These are phyloP conservation scores for Coemansia asiatica DNA, from an alignment of 192 early-diverging fungal species.

Conservation along the genomic window DNA sequence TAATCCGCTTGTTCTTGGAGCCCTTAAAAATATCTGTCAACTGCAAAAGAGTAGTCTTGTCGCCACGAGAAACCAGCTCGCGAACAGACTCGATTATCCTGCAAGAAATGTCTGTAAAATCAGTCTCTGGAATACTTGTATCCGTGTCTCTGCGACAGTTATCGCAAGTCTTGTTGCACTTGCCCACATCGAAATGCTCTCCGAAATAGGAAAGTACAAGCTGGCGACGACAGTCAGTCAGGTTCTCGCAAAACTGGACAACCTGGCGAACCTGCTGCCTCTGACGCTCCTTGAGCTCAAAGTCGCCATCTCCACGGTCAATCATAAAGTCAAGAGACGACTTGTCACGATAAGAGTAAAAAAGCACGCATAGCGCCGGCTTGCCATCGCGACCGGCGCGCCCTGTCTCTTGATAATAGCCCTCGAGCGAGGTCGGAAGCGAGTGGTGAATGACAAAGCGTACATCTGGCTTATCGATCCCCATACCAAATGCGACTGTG, in stretches of 20 bases:
- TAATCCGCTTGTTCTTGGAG: slow-evolving; percentile 57
- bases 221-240: slow-evolving; percentile 81
- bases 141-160: slow-evolving; percentile 65
- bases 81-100: slow-evolving; percentile 58
- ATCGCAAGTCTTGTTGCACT: slow-evolving; percentile 83
- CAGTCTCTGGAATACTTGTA: slow-evolving; percentile 27
- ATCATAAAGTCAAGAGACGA: slow-evolving; percentile 75
- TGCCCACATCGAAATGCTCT: slow-evolving; percentile 65
- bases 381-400: slow-evolving; percentile 93
- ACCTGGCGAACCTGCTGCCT: slow-evolving; percentile 65
- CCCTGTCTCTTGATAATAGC: slow-evolving; percentile 97
- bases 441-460: slow-evolving; percentile 94
- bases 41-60: slow-evolving; percentile 68
- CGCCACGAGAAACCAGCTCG: slow-evolving; percentile 23
- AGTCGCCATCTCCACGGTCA: slow-evolving; percentile 75
- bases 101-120: slow-evolving; percentile 59
- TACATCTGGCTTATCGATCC: slow-evolving; percentile 95
- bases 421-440: slow-evolving; percentile 86
- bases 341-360: slow-evolving; percentile 77
- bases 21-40: slow-evolving; percentile 78
- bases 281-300: slow-evolving; percentile 78
- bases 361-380: slow-evolving; percentile 79
- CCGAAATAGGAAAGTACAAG: slow-evolving; percentile 91
- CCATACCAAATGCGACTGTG: slow-evolving; percentile 98
- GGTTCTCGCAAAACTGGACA: slow-evolving; percentile 83